phyloP scores from a whole-genome alignment of 2,329 filamentous ascomycete genomes.

The Penicillium sp. region DNA sequence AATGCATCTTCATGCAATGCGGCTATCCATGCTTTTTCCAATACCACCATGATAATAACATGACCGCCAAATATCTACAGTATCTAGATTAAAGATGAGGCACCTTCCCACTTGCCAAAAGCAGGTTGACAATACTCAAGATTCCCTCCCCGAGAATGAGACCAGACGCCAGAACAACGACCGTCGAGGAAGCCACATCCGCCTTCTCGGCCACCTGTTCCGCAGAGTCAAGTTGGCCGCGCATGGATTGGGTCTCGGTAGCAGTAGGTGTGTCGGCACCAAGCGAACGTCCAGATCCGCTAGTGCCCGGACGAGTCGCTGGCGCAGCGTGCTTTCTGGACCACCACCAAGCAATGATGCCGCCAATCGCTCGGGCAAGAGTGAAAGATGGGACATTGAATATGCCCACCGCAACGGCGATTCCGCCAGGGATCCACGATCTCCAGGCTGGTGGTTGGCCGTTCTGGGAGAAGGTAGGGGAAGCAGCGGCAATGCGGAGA shows the following conservation, averaged over 20 bases:
- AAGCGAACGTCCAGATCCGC: background rate
- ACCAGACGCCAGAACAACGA: conserved; percentile 88
- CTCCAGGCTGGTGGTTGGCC: conserved; percentile 62
- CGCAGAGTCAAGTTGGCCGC: conserved; percentile 31
- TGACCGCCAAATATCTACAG: background rate
- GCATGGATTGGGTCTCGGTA: background rate
- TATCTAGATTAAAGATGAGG: conserved; percentile 64
- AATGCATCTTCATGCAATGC: background rate
- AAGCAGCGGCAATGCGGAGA: conserved; percentile 63
- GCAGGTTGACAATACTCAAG: conserved; percentile 85
- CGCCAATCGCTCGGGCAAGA: conserved; percentile 81
- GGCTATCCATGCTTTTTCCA: background rate
- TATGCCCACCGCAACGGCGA: conserved; percentile 90
- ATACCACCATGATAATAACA: background rate
- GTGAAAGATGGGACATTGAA: conserved; percentile 98
- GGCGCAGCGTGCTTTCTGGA: conserved; percentile 45
- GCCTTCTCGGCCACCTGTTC: conserved; percentile 45
- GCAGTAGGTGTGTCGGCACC: background rate
- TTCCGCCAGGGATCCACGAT: conserved; percentile 82
- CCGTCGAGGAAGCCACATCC: conserved; percentile 57
- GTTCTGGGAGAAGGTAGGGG: conserved; percentile 33
- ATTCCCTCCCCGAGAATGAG: conserved; percentile 92
- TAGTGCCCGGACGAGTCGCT: background rate
- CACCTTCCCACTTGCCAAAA: conserved; percentile 75
- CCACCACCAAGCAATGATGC: conserved; percentile 80